These are phyloP conservation scores for Gonapodya prolifera DNA, from an alignment of 192 early-diverging fungal species.

Conservation along the genomic window DNA sequence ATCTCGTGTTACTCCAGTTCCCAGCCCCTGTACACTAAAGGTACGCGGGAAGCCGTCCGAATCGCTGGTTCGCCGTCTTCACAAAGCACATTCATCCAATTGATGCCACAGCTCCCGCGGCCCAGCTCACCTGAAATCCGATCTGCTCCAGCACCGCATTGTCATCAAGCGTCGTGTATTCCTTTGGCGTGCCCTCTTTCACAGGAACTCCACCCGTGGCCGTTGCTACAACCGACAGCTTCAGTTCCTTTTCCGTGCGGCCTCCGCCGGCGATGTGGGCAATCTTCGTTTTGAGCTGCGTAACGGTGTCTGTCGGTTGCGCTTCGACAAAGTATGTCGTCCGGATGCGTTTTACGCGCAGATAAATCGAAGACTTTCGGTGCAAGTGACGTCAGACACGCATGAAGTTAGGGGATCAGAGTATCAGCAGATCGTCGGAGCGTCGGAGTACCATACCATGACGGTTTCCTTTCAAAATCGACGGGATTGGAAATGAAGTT, in stretches of 20 bases:
- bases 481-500: too few species aligned
- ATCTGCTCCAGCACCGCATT: background rate
- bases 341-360: conserved; percentile 26
- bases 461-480: too few species aligned
- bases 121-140: background rate
- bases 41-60: too few species aligned
- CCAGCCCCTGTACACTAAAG: too few species aligned
- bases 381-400: too few species aligned
- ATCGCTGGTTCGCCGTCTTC: too few species aligned
- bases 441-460: too few species aligned
- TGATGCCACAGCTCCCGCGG: too few species aligned
- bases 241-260: conserved; percentile 12
- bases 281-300: conserved; percentile 18
- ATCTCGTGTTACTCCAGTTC: too few species aligned
- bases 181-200: conserved; percentile 1
- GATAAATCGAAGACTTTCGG: conserved; percentile 15
- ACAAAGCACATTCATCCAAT: too few species aligned
- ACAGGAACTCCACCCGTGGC: background rate
- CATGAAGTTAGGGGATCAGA: too few species aligned
- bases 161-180: conserved; percentile 16
- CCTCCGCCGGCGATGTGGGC: conserved; percentile 8
- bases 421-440: too few species aligned
- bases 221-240: conserved; percentile 3
- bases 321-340: conserved; percentile 25
- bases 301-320: conserved; percentile 17